A percentile compares a stretch with the other conserved stretches of the same genome.
Conservation (phyloP, 371 early-diverging fungal genomes). For the Chytridiales sp. region DNA sequence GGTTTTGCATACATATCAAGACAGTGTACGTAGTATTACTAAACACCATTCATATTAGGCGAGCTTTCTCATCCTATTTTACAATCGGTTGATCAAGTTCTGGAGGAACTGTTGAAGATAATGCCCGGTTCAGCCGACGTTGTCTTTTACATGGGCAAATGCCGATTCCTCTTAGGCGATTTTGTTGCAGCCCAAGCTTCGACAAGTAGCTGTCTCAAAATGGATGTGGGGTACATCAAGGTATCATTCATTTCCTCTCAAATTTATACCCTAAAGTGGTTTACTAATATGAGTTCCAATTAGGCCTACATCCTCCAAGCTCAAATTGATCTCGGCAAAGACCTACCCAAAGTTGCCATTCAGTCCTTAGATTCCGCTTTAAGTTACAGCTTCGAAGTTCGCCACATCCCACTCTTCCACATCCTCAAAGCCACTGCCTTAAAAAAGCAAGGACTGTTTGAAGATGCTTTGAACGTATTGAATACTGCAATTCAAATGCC, state of each 20-base stretch:
- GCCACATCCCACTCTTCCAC: constrained; percentile 38
- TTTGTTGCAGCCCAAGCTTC: constrained; percentile 27
- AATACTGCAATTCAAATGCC: constrained; percentile 34
- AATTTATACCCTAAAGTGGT: not conserved
- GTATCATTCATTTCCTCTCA: not conserved
- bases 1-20: constrained; percentile 15
- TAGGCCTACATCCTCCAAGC: constrained; percentile 46
- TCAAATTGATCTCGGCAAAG: constrained; percentile 38
- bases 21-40: no score
- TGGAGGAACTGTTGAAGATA: constrained; percentile 34
- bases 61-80: constrained; percentile 28
- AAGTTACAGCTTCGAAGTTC: constrained; percentile 48
- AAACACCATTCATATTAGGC: constrained; percentile 10
- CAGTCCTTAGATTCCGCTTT: constrained; percentile 46
- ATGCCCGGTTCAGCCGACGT: constrained; percentile 44
- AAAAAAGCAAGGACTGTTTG: constrained; percentile 31
- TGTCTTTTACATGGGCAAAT: constrained; percentile 34
- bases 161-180: constrained; percentile 38
- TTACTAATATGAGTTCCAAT: constrained; percentile 1
- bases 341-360: constrained; percentile 29
- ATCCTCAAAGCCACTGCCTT: constrained; percentile 42
- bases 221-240: constrained; percentile 29
- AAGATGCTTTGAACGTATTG: constrained; percentile 39
- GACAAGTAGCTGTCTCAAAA: constrained; percentile 28
- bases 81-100: constrained; percentile 23